Evolutionary conservation across 1,139 yeast genomes (phyloP), one percentile per base, ranked within the genome.

Genomic region (Nakaseomyces nivariensis): DNA sequence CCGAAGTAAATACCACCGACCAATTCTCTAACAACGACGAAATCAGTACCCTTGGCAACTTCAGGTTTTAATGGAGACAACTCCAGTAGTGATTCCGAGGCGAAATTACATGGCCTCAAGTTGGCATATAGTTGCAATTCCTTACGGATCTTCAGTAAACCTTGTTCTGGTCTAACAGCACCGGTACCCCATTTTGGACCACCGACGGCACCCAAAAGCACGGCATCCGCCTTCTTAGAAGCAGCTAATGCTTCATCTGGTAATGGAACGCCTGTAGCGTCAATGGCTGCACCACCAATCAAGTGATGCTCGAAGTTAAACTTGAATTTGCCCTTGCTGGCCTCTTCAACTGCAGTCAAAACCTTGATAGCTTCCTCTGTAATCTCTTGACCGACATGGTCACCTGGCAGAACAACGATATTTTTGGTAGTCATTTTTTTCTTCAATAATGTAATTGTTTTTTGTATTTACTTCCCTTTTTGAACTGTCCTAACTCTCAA

Each of bases 1-100:
- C 98, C 98, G 66, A 92, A 92, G 73, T 92, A 92, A 57, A 92
- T 92, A 58, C 98, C 98, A 53, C 98, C 98, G 33, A 92, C 97
- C 58, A 92, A 78, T 71, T 92, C 98, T 69, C 98, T 82, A 37
- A 92, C 97, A 56, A 92, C 96, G 49, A 82, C 78, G 67, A 92
- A 85, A 68, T 92, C 82, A 37, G 97, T 89, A 48, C 97, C 98
- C 63, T 75, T 78, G 52, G 87, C 97, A 55, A 85, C 75, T 56
- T 88, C 89, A 27, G 86, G 69, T 68, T 83, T 87, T 64, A 92
- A 77, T 43, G 98, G 98, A 5, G 96, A 85, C 59, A 90, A 76
- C 50, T 87, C 89, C 56, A 90, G 74, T 53, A 92, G 77, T 45
- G 85, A 74, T 45, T 92, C 97, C 47, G 90, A 79, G n/a, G 83